Percentiles rank a stretch among this genome's conserved stretches.
Conservation (phyloP, 345 rosid genomes). For the Syzygium oleosum region DNA sequence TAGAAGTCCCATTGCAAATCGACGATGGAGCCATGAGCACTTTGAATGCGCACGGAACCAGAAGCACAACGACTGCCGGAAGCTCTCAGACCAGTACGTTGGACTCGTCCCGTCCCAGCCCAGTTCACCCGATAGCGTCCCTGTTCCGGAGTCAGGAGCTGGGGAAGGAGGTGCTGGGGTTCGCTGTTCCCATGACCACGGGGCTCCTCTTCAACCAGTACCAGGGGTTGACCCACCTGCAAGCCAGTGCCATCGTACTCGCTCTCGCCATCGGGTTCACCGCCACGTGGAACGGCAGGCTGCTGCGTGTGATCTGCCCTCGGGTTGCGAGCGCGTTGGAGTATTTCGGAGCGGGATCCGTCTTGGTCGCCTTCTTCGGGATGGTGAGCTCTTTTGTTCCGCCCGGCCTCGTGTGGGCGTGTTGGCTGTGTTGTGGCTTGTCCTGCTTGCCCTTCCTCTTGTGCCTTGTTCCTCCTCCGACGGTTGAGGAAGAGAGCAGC, state of each 20-base stretch:
- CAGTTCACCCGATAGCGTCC: rapidly evolving
- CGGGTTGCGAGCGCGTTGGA: neutral
- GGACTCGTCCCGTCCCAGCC: neutral
- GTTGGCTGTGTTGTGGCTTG: neutral
- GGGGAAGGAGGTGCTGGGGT: neutral
- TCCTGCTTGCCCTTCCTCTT: neutral
- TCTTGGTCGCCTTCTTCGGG: neutral
- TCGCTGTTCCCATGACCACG: neutral
- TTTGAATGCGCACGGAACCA: neutral
- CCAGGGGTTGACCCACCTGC: no score
- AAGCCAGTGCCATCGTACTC: neutral
- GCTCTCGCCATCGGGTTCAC: neutral
- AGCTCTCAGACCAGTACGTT: neutral
- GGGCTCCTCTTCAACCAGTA: neutral
- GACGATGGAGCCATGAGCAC: neutral
- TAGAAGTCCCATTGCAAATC: neutral
- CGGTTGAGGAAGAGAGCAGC: rapidly evolving
- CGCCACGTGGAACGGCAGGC: neutral
- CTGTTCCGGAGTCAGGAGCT: neutral
- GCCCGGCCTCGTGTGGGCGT: neutral
- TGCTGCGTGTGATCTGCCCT: neutral
- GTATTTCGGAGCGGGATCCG: neutral
- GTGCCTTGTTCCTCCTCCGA: neutral
- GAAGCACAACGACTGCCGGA: neutral
- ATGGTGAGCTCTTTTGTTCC: neutral